These are phyloP conservation scores for Boletales sp. DNA, from an alignment of 768 basidiomycete species.

Conservation along the genomic window DNA sequence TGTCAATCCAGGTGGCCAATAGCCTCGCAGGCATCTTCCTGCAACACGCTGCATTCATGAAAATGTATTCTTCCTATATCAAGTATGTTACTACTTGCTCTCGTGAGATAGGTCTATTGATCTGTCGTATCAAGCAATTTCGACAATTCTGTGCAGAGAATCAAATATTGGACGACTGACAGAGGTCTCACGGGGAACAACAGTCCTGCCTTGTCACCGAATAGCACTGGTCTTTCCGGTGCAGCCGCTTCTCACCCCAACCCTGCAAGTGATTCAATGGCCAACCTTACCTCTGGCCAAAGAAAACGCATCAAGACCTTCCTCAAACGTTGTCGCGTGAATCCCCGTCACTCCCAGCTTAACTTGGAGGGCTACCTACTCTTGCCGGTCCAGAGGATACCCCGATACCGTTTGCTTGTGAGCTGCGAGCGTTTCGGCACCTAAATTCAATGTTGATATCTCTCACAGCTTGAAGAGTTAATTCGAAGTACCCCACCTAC, in stretches of 20 bases:
- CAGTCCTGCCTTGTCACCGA: conserved; percentile 47
- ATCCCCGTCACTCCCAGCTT: conserved; percentile 89
- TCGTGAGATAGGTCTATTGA: conserved; percentile 9
- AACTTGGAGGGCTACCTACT: conserved; percentile 92
- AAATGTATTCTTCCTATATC: conserved; percentile 97
- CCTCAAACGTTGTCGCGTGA: conserved; percentile 84
- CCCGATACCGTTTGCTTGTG: conserved; percentile 92
- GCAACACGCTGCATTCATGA: conserved; percentile 96
- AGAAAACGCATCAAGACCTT: conserved; percentile 85
- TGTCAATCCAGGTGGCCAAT: conserved; percentile 72
- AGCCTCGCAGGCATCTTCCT: conserved; percentile 86
- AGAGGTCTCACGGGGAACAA: conserved; percentile 38
- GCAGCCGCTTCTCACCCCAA: conserved; percentile 47
- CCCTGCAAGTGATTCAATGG: conserved; percentile 40
- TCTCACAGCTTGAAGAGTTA: conserved; percentile 70
- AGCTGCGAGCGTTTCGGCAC: conserved; percentile 28
- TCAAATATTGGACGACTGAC: conserved; percentile 80
- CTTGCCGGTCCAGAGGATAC: conserved; percentile 93
- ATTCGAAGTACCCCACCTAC: conserved; percentile 80
- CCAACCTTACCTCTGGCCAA: conserved; percentile 71
- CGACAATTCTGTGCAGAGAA: conserved; percentile 84
- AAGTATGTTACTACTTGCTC: conserved; percentile 55
- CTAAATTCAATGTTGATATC: background rate
- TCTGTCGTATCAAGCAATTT: conserved; percentile 63
- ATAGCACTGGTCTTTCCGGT: conserved; percentile 55